These are phyloP conservation scores for Camillea tinctor DNA, from an alignment of 2,329 filamentous ascomycete species.

Conservation along the genomic window DNA sequence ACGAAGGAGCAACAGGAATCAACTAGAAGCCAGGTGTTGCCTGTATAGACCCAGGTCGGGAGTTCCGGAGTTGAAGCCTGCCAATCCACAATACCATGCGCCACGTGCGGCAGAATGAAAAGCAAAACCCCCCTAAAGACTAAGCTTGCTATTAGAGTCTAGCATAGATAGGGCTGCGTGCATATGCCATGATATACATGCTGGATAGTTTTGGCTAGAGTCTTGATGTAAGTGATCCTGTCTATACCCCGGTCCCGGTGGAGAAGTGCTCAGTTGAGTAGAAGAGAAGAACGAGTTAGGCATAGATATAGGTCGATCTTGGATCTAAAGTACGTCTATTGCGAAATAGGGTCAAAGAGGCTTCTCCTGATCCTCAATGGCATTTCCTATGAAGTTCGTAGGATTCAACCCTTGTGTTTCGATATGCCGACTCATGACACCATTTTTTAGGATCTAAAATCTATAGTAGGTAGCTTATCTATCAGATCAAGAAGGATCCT, in stretches of 20 bases:
- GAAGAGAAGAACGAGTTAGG: conserved; percentile 1
- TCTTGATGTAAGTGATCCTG: too few relatives aligned
- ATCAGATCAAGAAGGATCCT: not conserved
- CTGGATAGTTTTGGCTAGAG: too few relatives aligned
- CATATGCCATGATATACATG: not conserved
- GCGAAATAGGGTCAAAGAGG: conserved; percentile 1
- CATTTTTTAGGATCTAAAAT: not conserved
- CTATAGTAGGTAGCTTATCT: not conserved
- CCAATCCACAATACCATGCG: not conserved
- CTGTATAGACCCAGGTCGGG: not conserved
- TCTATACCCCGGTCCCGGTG: not conserved
- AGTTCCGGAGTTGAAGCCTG: not conserved
- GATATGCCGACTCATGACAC: not conserved
- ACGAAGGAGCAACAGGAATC: not conserved
- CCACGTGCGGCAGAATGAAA: not conserved
- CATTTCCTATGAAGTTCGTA: not conserved
- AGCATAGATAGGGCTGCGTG: not conserved
- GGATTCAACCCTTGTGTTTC: not conserved
- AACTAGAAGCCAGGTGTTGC: not conserved
- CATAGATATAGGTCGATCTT: not conserved
- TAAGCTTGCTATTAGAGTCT: not conserved
- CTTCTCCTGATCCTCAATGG: conserved; percentile 3
- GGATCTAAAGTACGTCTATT: not conserved
- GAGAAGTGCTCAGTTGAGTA: not conserved
- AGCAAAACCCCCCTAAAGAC: not conserved